Evolutionary conservation across 139 green algal genomes (phyloP).

Genomic region (Asterochloris sp.): DNA sequence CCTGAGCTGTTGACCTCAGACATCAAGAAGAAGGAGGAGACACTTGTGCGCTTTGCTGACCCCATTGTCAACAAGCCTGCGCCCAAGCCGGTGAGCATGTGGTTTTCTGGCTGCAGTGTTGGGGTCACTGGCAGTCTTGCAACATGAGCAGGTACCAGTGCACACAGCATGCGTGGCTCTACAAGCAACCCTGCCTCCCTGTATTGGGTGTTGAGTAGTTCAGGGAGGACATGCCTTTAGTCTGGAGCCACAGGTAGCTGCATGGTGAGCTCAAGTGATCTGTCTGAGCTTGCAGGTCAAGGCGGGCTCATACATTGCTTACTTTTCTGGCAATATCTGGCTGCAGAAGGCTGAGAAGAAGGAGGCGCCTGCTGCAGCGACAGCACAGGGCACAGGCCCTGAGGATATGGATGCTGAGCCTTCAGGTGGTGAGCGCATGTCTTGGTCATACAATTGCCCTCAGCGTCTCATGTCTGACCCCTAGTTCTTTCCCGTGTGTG

Average conservation of each 20-base stretch:
- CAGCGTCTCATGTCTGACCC: not conserved
- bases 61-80: conserved; percentile 88
- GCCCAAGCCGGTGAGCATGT: conserved; percentile 23
- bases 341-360: conserved; percentile 5
- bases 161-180: too few species aligned
- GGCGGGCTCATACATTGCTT: too few species aligned
- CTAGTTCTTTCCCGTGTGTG: too few species aligned
- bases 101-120: not conserved
- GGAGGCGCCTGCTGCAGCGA: not conserved
- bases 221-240: too few species aligned
- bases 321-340: not conserved
- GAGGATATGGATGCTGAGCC: conserved; percentile 14
- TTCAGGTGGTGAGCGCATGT: not conserved
- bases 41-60: conserved; percentile 65
- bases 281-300: too few species aligned
- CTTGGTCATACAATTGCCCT: not conserved
- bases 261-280: too few species aligned
- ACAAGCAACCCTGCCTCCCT: too few species aligned
- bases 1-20: conserved; percentile 80
- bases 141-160: too few species aligned
- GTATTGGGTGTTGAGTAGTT: too few species aligned
- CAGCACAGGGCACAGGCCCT: not conserved
- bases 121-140: too few species aligned
- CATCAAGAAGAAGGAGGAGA: conserved; percentile 87
- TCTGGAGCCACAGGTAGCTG: too few species aligned